A percentile compares a stretch with the other conserved stretches of the same genome.
phyloP scores from a whole-genome alignment of 2,329 filamentous ascomycete species.

The Fusarium nanum region DNA sequence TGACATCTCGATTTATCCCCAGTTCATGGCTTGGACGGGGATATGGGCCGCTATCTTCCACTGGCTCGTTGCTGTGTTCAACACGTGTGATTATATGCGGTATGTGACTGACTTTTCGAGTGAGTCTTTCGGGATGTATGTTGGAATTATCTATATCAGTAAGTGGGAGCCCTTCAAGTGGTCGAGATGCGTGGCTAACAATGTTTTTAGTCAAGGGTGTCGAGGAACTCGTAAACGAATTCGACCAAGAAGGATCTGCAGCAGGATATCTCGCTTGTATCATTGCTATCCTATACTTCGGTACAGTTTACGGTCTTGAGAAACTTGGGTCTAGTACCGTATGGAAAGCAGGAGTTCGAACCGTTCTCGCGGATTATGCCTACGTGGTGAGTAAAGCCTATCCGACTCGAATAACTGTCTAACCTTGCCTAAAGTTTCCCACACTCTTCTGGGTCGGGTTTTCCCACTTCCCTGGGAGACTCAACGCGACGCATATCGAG shows the following conservation, averaged over 20 bases:
- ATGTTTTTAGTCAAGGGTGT: not conserved
- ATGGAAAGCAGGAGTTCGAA: not conserved
- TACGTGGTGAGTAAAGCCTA: not conserved
- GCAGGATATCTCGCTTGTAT: slow-evolving; percentile 3
- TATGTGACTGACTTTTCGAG: slow-evolving; percentile 8
- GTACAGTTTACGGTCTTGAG: not conserved
- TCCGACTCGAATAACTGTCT: not conserved
- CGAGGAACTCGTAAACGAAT: slow-evolving; percentile 2
- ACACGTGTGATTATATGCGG: slow-evolving; percentile 7
- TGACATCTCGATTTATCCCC: not conserved
- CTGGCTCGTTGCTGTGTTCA: slow-evolving; percentile 4
- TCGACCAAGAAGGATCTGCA: not conserved
- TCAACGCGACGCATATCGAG: not conserved
- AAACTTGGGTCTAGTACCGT: not conserved
- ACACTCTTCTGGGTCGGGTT: slow-evolving; percentile 7
- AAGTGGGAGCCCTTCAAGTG: no score
- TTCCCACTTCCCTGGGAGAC: slow-evolving; percentile 4
- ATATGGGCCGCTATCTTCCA: slow-evolving; percentile 8
- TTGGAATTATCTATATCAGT: slow-evolving; percentile 6
- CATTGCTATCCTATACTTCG: slow-evolving; percentile 1
- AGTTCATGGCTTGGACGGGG: slow-evolving; percentile 7
- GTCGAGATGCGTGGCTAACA: not conserved
- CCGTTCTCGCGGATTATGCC: slow-evolving; percentile 1
- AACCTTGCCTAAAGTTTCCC: not conserved
- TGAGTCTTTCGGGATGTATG: slow-evolving; percentile 3